Conservation (phyloP, 1,284 basidiomycete genomes). For the Bothia castanella region DNA sequence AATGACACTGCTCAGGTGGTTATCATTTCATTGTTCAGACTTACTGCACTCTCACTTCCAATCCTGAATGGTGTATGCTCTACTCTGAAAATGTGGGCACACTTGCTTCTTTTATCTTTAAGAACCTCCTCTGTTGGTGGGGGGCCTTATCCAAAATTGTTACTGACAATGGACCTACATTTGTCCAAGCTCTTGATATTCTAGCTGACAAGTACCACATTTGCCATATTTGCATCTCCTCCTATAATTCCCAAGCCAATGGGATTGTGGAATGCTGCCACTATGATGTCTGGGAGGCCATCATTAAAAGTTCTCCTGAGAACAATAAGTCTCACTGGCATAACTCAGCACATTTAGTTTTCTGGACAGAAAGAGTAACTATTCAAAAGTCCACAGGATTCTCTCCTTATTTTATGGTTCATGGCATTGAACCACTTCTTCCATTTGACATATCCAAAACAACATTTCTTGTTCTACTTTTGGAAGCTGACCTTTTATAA, state of each 20-base stretch:
- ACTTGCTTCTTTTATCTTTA: background rate
- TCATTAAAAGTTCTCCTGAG: no score
- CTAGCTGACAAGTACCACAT: no score
- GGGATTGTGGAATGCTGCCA: conserved; percentile 33
- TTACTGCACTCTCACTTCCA: background rate
- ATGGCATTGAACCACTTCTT: conserved; percentile 30
- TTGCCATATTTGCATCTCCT: no score
- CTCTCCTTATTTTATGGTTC: conserved; percentile 24
- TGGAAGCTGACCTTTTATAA: no score
- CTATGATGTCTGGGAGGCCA: background rate
- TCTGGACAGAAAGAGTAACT: conserved; percentile 3
- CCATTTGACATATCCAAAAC: conserved; percentile 33
- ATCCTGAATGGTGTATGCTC: conserved; percentile 22
- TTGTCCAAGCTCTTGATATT: no score
- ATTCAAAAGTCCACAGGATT: background rate
- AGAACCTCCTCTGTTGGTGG: conserved; percentile 8
- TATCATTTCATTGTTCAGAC: background rate
- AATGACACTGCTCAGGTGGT: no score
- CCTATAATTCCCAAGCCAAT: conserved; percentile 46
- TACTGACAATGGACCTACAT: no score
- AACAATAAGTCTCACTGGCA: no score
- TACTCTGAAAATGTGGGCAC: conserved; percentile 7
- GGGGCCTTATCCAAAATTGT: no score
- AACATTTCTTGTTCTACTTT: no score
- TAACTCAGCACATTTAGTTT: background rate